Evolutionary conservation across 768 basidiomycete genomes (phyloP).

Genomic region (Polyporus arcularius): DNA sequence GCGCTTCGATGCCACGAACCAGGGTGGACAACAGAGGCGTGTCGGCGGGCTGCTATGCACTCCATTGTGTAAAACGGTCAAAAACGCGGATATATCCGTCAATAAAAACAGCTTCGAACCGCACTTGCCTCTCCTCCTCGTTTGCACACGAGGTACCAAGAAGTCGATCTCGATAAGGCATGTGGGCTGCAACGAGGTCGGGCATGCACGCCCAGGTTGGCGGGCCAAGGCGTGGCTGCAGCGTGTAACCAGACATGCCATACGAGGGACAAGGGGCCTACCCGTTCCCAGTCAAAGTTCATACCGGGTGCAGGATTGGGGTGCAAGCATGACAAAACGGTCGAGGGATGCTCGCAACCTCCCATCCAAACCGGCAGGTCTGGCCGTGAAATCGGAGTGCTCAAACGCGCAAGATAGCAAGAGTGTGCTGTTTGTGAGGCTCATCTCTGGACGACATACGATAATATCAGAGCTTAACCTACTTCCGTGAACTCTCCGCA

Average conservation of each 20-base stretch:
- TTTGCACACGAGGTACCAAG: slow-evolving; percentile 30
- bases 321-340: slow-evolving; percentile 29
- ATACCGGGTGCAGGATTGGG: slow-evolving; percentile 26
- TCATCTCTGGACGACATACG: slow-evolving; percentile 8
- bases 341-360: slow-evolving; percentile 12
- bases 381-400: slow-evolving; percentile 26
- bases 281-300: slow-evolving; percentile 24
- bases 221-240: slow-evolving; percentile 68
- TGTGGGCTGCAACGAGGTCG: slow-evolving; percentile 48
- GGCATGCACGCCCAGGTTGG: slow-evolving; percentile 54
- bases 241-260: slow-evolving; percentile 56
- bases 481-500: slow-evolving; percentile 16
- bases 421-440: slow-evolving; percentile 26
- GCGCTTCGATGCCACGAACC: slow-evolving; percentile 19
- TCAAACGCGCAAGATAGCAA: slow-evolving; percentile 25
- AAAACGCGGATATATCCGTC: slow-evolving; percentile 24
- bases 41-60: slow-evolving; percentile 13
- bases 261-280: slow-evolving; percentile 53
- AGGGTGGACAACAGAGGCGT: slow-evolving; percentile 13
- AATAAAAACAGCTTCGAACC: slow-evolving; percentile 12
- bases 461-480: slow-evolving; percentile 31
- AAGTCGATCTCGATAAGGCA: slow-evolving; percentile 51
- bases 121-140: slow-evolving; percentile 12
- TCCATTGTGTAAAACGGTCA: slow-evolving; percentile 22
- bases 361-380: slow-evolving; percentile 30